A percentile compares a stretch with the other conserved stretches of the same genome.
These are phyloP conservation scores for Colletotrichum sidae DNA, from an alignment of 2,329 filamentous ascomycete species.

Conservation along the genomic window DNA sequence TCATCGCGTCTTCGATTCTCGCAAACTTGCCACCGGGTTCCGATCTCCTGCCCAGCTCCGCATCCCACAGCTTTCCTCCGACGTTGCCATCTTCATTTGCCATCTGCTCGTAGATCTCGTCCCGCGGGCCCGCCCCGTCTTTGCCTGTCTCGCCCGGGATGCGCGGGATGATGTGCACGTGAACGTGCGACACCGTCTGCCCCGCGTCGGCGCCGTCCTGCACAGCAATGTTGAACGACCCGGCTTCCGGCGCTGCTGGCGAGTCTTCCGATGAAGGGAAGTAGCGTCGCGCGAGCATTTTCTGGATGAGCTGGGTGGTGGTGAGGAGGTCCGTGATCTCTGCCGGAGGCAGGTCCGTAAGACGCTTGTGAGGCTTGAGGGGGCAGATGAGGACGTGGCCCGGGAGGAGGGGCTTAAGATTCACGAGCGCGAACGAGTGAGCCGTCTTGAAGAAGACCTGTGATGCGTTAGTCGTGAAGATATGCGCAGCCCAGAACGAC, in stretches of 20 bases:
- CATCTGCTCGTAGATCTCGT: constrained; percentile 85
- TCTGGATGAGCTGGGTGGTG: constrained; percentile 86
- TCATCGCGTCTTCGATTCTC: constrained; percentile 76
- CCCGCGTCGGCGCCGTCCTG: constrained; percentile 92
- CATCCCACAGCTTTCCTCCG: constrained; percentile 74
- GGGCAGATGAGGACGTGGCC: constrained; percentile 95
- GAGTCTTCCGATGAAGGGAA: constrained; percentile 55
- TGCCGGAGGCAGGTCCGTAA: constrained; percentile 77
- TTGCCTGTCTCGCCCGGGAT: constrained; percentile 64
- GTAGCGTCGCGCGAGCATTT: constrained; percentile 74
- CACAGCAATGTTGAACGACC: constrained; percentile 92
- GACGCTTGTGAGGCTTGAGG: constrained; percentile 72
- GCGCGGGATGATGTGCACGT: constrained; percentile 91
- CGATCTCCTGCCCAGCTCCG: constrained; percentile 52
- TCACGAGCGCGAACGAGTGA: constrained; percentile 88
- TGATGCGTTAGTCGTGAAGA: constrained; percentile 8
- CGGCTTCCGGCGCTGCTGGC: constrained; percentile 65
- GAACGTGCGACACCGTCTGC: constrained; percentile 93
- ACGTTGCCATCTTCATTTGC: constrained; percentile 89
- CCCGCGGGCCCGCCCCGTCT: constrained; percentile 59
- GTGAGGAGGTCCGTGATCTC: constrained; percentile 87
- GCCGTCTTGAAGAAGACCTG: constrained; percentile 89
- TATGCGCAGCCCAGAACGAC: background rate
- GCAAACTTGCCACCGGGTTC: constrained; percentile 70
- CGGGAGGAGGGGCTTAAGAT: constrained; percentile 92